A percentile compares a stretch with the other conserved stretches of the same genome.
These are phyloP conservation scores for Amyloporia xantha DNA, from an alignment of 768 basidiomycete genomes.

Conservation along the genomic window DNA sequence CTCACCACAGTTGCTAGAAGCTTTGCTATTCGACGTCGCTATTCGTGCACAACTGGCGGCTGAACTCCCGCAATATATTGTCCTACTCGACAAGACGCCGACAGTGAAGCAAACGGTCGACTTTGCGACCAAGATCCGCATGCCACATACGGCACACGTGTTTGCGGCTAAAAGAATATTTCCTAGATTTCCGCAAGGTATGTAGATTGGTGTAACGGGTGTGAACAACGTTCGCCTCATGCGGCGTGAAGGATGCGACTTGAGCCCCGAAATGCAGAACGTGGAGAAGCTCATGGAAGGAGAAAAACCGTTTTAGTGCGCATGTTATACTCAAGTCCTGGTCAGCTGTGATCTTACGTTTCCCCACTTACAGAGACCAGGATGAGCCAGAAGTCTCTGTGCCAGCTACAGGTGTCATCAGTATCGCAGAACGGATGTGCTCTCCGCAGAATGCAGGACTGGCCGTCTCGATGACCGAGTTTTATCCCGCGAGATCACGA, in stretches of 20 bases:
- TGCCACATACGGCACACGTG: too few species aligned
- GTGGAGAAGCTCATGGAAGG: slow-evolving; percentile 39
- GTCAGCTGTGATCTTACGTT: too few species aligned
- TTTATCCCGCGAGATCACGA: slow-evolving; percentile 46
- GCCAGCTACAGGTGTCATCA: slow-evolving; percentile 28
- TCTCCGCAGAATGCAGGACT: slow-evolving; percentile 71
- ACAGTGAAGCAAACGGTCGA: too few species aligned
- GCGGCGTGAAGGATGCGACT: slow-evolving; percentile 33
- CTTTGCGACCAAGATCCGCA: too few species aligned
- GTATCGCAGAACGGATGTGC: slow-evolving; percentile 77
- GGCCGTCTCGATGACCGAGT: slow-evolving; percentile 46
- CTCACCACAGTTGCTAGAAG: slow-evolving; percentile 57
- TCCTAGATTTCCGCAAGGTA: slow-evolving; percentile 61
- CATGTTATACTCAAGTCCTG: too few species aligned
- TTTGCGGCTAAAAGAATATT: too few species aligned
- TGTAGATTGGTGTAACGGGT: slow-evolving; percentile 15
- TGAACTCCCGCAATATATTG: slow-evolving; percentile 64
- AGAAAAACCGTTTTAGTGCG: slow-evolving; percentile 28
- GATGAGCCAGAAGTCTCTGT: background rate
- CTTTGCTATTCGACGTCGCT: slow-evolving; percentile 71
- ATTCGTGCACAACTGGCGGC: slow-evolving; percentile 63
- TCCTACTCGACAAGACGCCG: slow-evolving; percentile 48
- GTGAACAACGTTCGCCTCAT: slow-evolving; percentile 9
- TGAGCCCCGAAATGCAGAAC: slow-evolving; percentile 34
- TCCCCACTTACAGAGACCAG: slow-evolving; percentile 8